A percentile compares a stretch with the other conserved stretches of the same genome.
Evolutionary conservation across 768 basidiomycete genomes (phyloP).

Genomic region (Pisolithus sp.): DNA sequence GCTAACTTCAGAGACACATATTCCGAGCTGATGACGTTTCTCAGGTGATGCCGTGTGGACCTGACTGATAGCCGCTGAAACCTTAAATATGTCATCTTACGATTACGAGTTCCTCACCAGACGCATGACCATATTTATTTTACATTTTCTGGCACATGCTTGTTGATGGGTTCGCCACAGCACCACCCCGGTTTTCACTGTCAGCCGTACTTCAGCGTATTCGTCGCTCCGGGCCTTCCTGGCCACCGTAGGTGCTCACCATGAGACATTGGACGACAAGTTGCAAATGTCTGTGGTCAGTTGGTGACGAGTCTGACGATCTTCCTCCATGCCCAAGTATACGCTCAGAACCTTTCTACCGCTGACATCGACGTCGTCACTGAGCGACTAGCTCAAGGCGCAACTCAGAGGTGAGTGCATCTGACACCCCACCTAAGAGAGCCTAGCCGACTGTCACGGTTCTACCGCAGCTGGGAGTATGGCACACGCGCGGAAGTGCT

Average conservation of each 20-base stretch:
- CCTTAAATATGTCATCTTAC: too few species aligned
- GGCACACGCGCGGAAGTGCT: conserved; percentile 47
- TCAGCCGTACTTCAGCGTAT: not conserved
- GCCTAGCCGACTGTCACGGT: not conserved
- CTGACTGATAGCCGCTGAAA: too few species aligned
- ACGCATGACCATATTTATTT: too few species aligned
- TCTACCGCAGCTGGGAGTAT: conserved; percentile 42
- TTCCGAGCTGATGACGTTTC: too few species aligned
- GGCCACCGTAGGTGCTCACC: not conserved
- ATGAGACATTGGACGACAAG: not conserved
- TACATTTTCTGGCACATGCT: too few species aligned
- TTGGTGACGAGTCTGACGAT: not conserved
- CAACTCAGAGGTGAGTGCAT: conserved; percentile 34
- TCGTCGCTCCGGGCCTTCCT: too few species aligned
- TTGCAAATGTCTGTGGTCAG: not conserved
- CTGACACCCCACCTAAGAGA: not conserved
- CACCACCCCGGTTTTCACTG: not conserved
- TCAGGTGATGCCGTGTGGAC: too few species aligned
- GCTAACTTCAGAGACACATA: too few species aligned
- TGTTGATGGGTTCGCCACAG: not conserved
- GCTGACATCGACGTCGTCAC: conserved; percentile 32
- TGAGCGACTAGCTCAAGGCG: conserved; percentile 34
- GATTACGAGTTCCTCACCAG: too few species aligned
- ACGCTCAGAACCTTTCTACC: conserved; percentile 28
- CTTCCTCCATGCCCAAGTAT: not conserved